A percentile compares a stretch with the other conserved stretches of the same genome.
These are phyloP conservation scores for Trichoderma sp. DNA, from an alignment of 2,329 filamentous ascomycete species.

Conservation along the genomic window DNA sequence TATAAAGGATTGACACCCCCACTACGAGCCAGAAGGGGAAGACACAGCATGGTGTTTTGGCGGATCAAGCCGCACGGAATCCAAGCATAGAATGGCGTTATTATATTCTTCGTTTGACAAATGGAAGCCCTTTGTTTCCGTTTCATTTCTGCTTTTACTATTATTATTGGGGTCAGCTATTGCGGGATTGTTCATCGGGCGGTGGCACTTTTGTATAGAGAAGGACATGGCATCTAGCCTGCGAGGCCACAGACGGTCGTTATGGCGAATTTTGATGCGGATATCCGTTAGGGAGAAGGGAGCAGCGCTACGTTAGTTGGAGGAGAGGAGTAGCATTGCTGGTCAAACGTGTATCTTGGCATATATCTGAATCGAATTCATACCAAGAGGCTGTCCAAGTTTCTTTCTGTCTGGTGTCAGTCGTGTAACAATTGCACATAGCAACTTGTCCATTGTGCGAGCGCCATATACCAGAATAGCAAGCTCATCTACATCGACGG, in stretches of 20 bases:
- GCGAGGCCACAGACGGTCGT: not conserved
- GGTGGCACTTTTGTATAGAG: not conserved
- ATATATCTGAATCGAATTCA: not conserved
- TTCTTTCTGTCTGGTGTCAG: not conserved
- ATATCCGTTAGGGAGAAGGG: not conserved
- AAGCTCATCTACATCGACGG: conserved; percentile 14
- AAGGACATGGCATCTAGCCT: not conserved
- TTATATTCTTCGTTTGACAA: not conserved
- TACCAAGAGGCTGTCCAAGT: not conserved
- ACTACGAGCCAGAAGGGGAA: not conserved
- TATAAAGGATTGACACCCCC: not conserved
- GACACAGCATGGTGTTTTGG: not conserved
- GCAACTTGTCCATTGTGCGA: not conserved
- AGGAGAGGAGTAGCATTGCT: not conserved
- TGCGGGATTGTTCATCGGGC: not conserved
- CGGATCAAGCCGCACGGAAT: not conserved
- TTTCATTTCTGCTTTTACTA: not conserved
- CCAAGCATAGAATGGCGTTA: conserved; percentile 19
- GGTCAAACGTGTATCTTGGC: not conserved
- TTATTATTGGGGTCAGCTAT: not conserved
- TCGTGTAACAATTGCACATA: not conserved
- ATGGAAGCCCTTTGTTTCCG: not conserved
- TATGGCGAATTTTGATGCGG: not conserved
- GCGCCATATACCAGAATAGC: not conserved
- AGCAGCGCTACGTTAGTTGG: not conserved